These are phyloP conservation scores for Colletotrichum sansevieriae DNA, from an alignment of 2,329 filamentous ascomycete genomes.

Conservation along the genomic window DNA sequence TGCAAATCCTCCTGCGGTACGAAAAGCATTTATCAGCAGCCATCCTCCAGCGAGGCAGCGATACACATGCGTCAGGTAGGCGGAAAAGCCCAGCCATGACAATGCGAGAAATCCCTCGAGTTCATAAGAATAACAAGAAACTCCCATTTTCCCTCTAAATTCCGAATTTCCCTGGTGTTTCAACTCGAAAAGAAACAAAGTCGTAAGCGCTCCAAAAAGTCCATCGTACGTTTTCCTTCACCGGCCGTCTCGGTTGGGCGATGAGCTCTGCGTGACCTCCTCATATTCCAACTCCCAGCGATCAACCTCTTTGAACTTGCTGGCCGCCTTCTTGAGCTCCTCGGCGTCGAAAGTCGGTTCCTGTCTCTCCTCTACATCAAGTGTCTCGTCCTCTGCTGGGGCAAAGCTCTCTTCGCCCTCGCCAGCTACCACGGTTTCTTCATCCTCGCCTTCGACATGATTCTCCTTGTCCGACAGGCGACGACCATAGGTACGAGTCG, in stretches of 20 bases:
- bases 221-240: slow-evolving; percentile 45
- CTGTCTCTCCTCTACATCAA: slow-evolving; percentile 46
- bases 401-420: slow-evolving; percentile 51
- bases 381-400: slow-evolving; percentile 61
- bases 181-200: slow-evolving; percentile 1
- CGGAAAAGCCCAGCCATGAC: neutral
- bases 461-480: slow-evolving; percentile 72
- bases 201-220: neutral
- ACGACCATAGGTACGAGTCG: slow-evolving; percentile 62
- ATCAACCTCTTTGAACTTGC: slow-evolving; percentile 78
- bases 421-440: slow-evolving; percentile 51
- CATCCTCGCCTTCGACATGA: slow-evolving; percentile 52
- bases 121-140: slow-evolving; percentile 13
- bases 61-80: slow-evolving; percentile 2
- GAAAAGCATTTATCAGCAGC: slow-evolving; percentile 17
- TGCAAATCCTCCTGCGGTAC: slow-evolving; percentile 5
- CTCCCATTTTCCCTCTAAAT: slow-evolving; percentile 1
- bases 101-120: neutral
- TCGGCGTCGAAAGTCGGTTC: slow-evolving; percentile 54
- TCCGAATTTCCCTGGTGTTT: neutral
- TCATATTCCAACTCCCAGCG: slow-evolving; percentile 77
- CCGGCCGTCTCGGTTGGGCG: slow-evolving; percentile 62
- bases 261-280: slow-evolving; percentile 69
- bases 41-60: slow-evolving; percentile 10
- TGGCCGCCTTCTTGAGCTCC: slow-evolving; percentile 70